Percentiles rank a stretch among this genome's conserved stretches.
Conservation (phyloP, 441 rosid genomes). For the Adansonia rubrostipa region DNA sequence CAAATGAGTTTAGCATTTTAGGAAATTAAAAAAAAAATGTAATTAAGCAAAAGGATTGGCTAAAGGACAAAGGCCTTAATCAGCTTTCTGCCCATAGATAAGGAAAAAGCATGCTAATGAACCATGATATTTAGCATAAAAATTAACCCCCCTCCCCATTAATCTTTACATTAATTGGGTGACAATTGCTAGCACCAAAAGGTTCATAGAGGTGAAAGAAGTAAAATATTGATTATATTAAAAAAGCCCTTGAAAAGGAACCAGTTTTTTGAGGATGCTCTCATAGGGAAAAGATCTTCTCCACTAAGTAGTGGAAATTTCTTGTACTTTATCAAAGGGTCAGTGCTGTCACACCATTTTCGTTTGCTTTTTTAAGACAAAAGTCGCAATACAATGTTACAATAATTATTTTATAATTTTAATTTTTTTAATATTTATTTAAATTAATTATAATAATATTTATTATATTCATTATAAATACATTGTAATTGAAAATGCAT, state of each 20-base stretch:
- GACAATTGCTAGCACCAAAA: not conserved
- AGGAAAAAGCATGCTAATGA: constrained; percentile 1
- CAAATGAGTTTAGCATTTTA: constrained; percentile 36
- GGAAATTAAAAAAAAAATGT: not conserved
- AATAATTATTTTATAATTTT: too few relatives aligned
- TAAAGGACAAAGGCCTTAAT: constrained; percentile 21
- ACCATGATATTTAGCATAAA: not conserved
- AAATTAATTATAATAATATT: too few relatives aligned
- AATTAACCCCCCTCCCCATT: not conserved
- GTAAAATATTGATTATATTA: not conserved
- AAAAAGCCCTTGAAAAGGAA: constrained; percentile 25
- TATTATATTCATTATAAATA: too few relatives aligned
- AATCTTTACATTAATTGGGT: constrained; percentile 13
- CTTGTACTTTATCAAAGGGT: not conserved
- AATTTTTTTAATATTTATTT: too few relatives aligned
- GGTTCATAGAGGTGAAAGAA: constrained; percentile 18
- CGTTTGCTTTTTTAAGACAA: not conserved
- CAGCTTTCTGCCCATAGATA: constrained; percentile 37
- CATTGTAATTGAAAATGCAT: too few relatives aligned
- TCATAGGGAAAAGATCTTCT: not conserved
- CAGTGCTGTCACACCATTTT: constrained; percentile 20
- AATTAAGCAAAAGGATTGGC: constrained; percentile 14
- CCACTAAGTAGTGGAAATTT: not conserved
- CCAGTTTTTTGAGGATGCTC: constrained; percentile 27
- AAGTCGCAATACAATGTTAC: too few relatives aligned